These are phyloP conservation scores for Pyrenochaeta sp. DNA, from an alignment of 2,329 filamentous ascomycete genomes.

Conservation along the genomic window DNA sequence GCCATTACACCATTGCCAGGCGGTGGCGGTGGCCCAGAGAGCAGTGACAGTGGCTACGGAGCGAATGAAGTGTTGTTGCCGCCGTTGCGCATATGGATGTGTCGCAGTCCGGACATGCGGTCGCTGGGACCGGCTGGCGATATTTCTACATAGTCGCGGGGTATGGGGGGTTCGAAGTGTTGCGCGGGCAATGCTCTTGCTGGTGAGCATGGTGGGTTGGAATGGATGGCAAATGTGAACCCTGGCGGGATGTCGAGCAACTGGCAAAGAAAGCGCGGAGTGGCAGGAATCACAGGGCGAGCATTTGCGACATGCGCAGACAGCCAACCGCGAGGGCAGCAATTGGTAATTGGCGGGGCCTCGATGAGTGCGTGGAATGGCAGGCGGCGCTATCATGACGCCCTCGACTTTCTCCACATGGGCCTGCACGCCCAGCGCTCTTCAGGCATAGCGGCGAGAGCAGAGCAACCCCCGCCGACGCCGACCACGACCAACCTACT, in stretches of 20 bases:
- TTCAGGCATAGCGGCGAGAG: conserved; percentile 4
- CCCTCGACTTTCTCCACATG: conserved; percentile 15
- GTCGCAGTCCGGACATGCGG: conserved; percentile 33
- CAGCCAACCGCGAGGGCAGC: not conserved
- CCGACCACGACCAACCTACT: too few relatives aligned
- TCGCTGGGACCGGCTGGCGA: conserved; percentile 26
- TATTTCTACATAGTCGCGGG: conserved; percentile 35
- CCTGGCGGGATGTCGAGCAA: conserved; percentile 9
- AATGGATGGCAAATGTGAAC: conserved; percentile 3
- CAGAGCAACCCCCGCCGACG: too few relatives aligned
- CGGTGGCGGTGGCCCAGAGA: conserved; percentile 53
- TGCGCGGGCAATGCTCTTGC: conserved; percentile 40
- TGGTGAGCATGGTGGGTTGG: conserved; percentile 39
- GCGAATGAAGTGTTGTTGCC: conserved; percentile 56
- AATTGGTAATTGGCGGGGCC: conserved; percentile 19
- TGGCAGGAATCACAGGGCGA: conserved; percentile 17
- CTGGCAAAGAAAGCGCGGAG: not conserved
- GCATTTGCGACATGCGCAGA: conserved; percentile 16
- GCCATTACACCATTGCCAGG: conserved; percentile 54
- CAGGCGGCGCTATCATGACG: conserved; percentile 17
- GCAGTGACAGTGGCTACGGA: conserved; percentile 52
- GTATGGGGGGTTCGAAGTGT: conserved; percentile 30
- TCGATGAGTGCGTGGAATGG: conserved; percentile 15
- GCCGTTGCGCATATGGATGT: conserved; percentile 52
- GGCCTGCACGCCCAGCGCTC: not conserved